phyloP scores from a whole-genome alignment of 2,329 filamentous ascomycete genomes.

The Xylariaceae sp. region DNA sequence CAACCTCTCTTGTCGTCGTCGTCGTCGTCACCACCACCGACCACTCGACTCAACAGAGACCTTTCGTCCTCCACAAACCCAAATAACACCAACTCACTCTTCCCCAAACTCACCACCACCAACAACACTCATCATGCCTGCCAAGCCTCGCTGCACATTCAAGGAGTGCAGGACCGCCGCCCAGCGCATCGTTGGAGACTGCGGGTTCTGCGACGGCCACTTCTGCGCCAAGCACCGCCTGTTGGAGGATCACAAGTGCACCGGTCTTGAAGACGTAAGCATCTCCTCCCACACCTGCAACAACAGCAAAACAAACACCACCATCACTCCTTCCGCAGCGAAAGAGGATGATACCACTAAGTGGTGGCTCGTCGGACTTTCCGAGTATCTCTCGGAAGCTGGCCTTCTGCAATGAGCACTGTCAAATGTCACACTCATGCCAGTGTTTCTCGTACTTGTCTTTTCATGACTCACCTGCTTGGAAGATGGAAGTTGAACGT shows the following conservation, averaged over 20 bases:
- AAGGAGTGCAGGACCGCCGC: slow-evolving; percentile 85
- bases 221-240: slow-evolving; percentile 94
- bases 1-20: neutral
- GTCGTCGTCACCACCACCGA: neutral
- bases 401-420: slow-evolving; percentile 24
- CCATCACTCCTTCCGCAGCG: neutral
- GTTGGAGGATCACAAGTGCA: slow-evolving; percentile 91
- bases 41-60: neutral
- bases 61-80: neutral
- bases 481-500: too few species aligned
- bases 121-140: slow-evolving; percentile 56
- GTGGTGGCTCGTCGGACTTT: slow-evolving; percentile 43
- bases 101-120: neutral
- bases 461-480: too few species aligned
- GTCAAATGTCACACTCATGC: neutral
- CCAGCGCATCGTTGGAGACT: slow-evolving; percentile 93
- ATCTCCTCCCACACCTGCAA: slow-evolving; percentile 18
- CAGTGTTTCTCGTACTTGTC: too few species aligned
- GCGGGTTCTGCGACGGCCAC: slow-evolving; percentile 87
- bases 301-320: neutral
- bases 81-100: neutral
- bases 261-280: slow-evolving; percentile 80
- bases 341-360: slow-evolving; percentile 11
- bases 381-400: slow-evolving; percentile 30
- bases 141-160: slow-evolving; percentile 81